Base-by-base conservation (phyloP, 345 rosid genomes). In the Ailanthus altissimus region DNA sequence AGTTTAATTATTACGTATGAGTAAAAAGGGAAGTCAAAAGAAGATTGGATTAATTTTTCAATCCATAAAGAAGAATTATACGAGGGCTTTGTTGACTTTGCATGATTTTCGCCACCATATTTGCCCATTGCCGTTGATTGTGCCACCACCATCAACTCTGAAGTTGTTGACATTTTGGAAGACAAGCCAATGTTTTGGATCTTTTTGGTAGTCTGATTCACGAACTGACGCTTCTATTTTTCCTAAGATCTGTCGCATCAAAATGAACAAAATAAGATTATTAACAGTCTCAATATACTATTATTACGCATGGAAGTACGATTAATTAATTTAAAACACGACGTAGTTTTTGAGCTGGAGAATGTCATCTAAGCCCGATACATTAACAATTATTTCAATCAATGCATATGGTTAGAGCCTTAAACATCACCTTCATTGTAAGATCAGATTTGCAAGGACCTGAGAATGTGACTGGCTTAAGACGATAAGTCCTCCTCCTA, bases 101-200 rank as follows among this genome's bases (percentile, higher is more conserved):
- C 99, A 93, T 46, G 98, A 95, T 2, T 87, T 88, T 76, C 77
- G 64, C 99, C 99, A 95, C 99, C 99, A 95, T 25, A 78, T 84
- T 20, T 81, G 72, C 9, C 99, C 99, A 79, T 88, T 93, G 21
- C 99, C 99, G 56, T 95, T 67, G 79, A 95, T 90, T 76, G 80
- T 84, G 54, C 99, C 99, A n/a, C 97, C 93, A 38, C 99, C 99
- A 80, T 81, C 90, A 12, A 95, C 88, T 62, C 81, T 81, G 38
- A 95, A 86, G 72, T 90, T 85, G 40, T 73, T 18, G 6, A 95
- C 86, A 66, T 76, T 79, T 1, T 88, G 70, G 57, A 93, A 93
- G 26, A 75, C 53, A 53, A 95, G 78, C 99, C 99, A 95, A 45
- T 78, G 85, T 7, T 79, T 80, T 40, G 80, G 80, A 18, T 88